Percentiles rank a stretch among this genome's conserved stretches.
These are phyloP conservation scores for Plasmodium yoelii DNA, from an alignment of 169 alveolate genomes.

Conservation along the genomic window DNA sequence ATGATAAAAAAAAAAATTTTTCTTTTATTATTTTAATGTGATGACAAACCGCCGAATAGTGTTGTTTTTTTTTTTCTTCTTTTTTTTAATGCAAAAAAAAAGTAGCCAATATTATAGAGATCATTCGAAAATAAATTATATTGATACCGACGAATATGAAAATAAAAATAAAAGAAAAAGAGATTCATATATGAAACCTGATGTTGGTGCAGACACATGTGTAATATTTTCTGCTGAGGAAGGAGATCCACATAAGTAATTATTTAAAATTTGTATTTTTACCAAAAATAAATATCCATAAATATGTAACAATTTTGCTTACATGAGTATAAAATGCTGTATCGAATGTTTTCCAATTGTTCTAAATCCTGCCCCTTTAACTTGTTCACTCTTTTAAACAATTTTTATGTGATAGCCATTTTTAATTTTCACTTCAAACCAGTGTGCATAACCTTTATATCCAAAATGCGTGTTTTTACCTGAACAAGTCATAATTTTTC, in stretches of 20 bases:
- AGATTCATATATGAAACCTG: background rate
- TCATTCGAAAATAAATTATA: background rate
- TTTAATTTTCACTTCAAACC: no score
- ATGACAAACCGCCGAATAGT: constrained; percentile 36
- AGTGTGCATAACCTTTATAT: no score
- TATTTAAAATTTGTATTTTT: no score
- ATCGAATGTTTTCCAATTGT: no score
- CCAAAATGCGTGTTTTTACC: no score
- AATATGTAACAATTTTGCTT: no score
- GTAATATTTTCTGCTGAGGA: constrained; percentile 52
- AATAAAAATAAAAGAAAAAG: constrained; percentile 7
- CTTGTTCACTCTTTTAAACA: no score
- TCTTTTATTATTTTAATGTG: constrained; percentile 26
- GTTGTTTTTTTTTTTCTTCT: constrained; percentile 27
- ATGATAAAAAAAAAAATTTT: constrained; percentile 21
- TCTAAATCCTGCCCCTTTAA: no score
- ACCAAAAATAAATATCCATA: no score
- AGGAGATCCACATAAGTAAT: constrained; percentile 61
- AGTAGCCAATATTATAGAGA: constrained; percentile 31
- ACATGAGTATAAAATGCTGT: no score
- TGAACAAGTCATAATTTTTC: no score
- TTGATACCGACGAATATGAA: constrained; percentile 4
- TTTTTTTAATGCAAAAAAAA: constrained; percentile 31
- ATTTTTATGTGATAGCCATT: no score
- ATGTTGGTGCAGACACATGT: constrained; percentile 64